Evolutionary conservation across 2,329 filamentous ascomycete genomes (phyloP).

Genomic region (Calonectria montana): DNA sequence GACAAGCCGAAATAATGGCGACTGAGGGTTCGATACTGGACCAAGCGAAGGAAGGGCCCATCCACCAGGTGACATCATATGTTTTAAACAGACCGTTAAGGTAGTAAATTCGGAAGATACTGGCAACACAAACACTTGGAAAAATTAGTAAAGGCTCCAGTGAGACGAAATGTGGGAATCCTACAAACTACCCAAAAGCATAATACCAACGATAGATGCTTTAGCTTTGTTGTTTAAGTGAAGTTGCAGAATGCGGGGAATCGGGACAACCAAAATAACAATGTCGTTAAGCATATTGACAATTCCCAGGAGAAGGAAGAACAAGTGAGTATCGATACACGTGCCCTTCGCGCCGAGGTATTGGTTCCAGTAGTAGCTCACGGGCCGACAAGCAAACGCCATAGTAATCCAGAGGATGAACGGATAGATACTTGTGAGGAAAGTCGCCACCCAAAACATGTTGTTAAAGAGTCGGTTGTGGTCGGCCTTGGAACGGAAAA

Average conservation of each 20-base stretch:
- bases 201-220: slow-evolving; percentile 24
- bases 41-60: slow-evolving; percentile 28
- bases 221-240: slow-evolving; percentile 21
- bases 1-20: slow-evolving; percentile 28
- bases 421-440: slow-evolving; percentile 10
- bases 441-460: slow-evolving; percentile 7
- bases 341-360: slow-evolving; percentile 20
- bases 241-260: slow-evolving; percentile 21
- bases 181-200: slow-evolving; percentile 29
- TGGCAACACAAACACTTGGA: slow-evolving; percentile 27
- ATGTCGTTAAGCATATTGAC: slow-evolving; percentile 29
- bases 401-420: slow-evolving; percentile 28
- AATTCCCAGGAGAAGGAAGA: slow-evolving; percentile 27
- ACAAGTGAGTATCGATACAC: slow-evolving; percentile 24
- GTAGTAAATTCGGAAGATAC: slow-evolving; percentile 29
- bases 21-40: slow-evolving; percentile 29
- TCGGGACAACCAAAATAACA: slow-evolving; percentile 21
- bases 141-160: neutral
- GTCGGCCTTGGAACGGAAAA: slow-evolving; percentile 22
- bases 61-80: slow-evolving; percentile 23
- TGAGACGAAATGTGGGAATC: neutral
- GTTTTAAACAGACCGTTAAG: slow-evolving; percentile 24
- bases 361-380: slow-evolving; percentile 28
- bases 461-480: slow-evolving; percentile 9
- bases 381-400: slow-evolving; percentile 19